Conservation (phyloP, 805 yeast species). For the Myxozyma udenii region DNA sequence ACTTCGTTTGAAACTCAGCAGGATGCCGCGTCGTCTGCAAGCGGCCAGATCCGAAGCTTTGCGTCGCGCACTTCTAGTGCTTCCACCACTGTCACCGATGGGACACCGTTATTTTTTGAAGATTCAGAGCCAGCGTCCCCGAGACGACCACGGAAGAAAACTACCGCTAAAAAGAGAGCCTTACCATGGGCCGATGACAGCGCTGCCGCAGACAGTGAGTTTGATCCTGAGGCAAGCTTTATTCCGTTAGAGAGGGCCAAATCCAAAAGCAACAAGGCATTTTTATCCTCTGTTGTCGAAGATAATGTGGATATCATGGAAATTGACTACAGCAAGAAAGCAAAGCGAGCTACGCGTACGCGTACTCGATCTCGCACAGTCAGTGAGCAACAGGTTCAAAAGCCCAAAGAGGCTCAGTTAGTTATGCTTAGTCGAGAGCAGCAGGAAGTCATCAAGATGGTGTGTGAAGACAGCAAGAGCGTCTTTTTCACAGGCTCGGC, state of each 20-base stretch:
- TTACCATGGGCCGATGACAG: slow-evolving; percentile 4
- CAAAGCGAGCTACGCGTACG: slow-evolving; percentile 2
- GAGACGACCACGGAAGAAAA: too few species aligned
- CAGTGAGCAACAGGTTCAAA: slow-evolving; percentile 3
- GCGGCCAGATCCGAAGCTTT: too few species aligned
- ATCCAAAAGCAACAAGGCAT: not conserved
- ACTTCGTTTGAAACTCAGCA: too few species aligned
- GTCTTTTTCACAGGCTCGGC: slow-evolving; percentile 96
- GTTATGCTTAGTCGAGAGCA: slow-evolving; percentile 48
- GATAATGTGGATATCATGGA: slow-evolving; percentile 7
- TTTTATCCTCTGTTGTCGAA: not conserved
- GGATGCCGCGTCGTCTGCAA: too few species aligned
- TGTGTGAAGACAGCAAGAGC: slow-evolving; percentile 54
- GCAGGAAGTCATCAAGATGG: slow-evolving; percentile 57
- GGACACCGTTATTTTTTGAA: too few species aligned
- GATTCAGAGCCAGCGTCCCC: too few species aligned
- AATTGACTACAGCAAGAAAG: slow-evolving; percentile 8
- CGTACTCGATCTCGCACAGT: slow-evolving; percentile 1
- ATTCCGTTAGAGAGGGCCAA: not conserved
- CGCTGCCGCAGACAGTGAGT: slow-evolving; percentile 1
- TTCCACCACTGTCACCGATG: too few species aligned
- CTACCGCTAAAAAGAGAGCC: too few species aligned
- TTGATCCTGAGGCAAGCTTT: not conserved
- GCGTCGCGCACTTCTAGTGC: too few species aligned
- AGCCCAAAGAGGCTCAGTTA: slow-evolving; percentile 19